Base-by-base conservation (phyloP, 495 filamentous ascomycete genomes). In the Xylaria flabelliformis region DNA sequence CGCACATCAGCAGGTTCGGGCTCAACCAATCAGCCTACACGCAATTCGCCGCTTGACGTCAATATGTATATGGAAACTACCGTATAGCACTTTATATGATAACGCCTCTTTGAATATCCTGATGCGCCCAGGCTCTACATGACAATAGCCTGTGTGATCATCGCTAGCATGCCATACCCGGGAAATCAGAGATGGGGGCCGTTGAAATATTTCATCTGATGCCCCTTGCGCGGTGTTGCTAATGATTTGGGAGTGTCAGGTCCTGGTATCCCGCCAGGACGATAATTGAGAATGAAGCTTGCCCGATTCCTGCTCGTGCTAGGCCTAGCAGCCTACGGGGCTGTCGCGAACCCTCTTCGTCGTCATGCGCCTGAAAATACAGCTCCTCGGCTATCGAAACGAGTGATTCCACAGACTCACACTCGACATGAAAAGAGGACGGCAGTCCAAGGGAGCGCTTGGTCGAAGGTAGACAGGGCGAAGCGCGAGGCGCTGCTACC, bases 371-470 rank as follows among this genome's bases (percentile, higher is more conserved):
- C 9, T 2, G 2, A 55, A 10, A 51, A 21, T 24, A 48, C 9
- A 34, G 48, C 72, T 56, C 64, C 48, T 2, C 63, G 29, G 17
- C 66, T 13, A 10, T 42, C 61, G 42, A 74, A 46, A 69, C 76
- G 76, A 1, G 68, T 69, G 7, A 71, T 78, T 58, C 76, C 76
- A 21, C 62, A 74, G 2, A 76, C 74, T 5, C 76, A 78, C 58
- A 41, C 72, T 29, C 74, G 69, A 15, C 76, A 78, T 70, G 87
- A 82, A 36, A 87, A 74, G 53, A 71, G 76, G 46, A 72, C 87
- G 15, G 83, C 85, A 66, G 81, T 85, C 1, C 75, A 89, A 42
- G 88, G 86, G 0, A 82, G 74, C n/a, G 66, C 71, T 1, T 83
- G 82, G 82, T 73, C 70, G 6, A 78, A 76, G 56, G 72, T 76